Evolutionary conservation across 2,329 filamentous ascomycete genomes (phyloP), one percentile per base, ranked within the genome.

Genomic region (Aspergillus japonicus): DNA sequence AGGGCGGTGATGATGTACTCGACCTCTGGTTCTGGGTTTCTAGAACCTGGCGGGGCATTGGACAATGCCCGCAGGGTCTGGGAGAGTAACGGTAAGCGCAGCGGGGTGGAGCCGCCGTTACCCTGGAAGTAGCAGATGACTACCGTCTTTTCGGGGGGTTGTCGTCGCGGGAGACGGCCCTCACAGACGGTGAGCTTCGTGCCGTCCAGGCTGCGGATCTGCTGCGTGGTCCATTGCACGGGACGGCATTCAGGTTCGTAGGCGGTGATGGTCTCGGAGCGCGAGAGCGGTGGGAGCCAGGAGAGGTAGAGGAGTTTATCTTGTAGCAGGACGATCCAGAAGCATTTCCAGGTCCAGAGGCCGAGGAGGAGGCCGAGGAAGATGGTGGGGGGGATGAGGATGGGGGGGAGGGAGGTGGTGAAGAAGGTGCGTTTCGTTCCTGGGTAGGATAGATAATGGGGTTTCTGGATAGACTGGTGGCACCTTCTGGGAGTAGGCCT

Each of bases 221-320:
- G 81, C 65, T 85, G 81, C 67, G 91, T 86, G n/a, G 79, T 74
- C 90, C 90, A 94, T 44, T 70, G 61, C n/a, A 92, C 78, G 0
- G 85, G 86, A 26, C 76, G 78, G 64, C 87, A 91, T 42, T 83
- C 79, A 4, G 73, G 71, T 26, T 78, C 78, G 69, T 90, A 92
- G 66, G 89, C 85, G 3, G 78, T 76, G 42, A 93, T 87, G 58
- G 77, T 86, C 76, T 92, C 88, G 24, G 82, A 81, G 16, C 89
- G 82, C 0, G 89, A 82, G 68, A 89, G 89, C 2, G 89, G 89
- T 19, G 89, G 89, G 54, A 92, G 76, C 50, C 88, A 89, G 0
- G 90, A 89, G 79, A 92, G 91, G 75, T 92, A 93, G 60, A 93
- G 89, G 70, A 93, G 91, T 70, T 89, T 88, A 69, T 93, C 91